phyloP scores from a whole-genome alignment of 176 grass and related monocot genomes.

The Paspalum vaginatum region DNA sequence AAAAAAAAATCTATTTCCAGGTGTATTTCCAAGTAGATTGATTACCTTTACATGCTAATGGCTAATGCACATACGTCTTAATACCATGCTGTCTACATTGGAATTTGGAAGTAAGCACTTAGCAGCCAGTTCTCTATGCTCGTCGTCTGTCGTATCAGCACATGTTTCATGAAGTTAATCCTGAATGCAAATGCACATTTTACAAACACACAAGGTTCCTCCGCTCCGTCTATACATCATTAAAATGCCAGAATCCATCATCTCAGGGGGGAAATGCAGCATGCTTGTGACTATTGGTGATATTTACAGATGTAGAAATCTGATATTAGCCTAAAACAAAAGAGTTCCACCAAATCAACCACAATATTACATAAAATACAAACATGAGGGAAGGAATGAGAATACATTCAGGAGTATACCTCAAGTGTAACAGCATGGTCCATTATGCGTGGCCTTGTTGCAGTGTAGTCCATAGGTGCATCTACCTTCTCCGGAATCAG shows the following conservation, averaged over 20 bases:
- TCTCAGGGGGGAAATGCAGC: not conserved
- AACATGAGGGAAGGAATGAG: not conserved
- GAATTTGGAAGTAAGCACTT: not conserved
- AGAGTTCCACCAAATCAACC: conserved; percentile 7
- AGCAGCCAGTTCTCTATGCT: conserved; percentile 7
- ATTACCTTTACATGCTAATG: not conserved
- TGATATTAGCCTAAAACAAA: conserved; percentile 15
- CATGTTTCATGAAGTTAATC: conserved; percentile 19
- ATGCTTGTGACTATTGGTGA: not conserved
- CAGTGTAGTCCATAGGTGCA: conserved; percentile 94
- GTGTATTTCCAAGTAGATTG: not conserved
- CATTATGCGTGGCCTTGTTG: conserved; percentile 63
- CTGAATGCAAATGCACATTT: not conserved
- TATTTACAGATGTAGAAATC: conserved; percentile 15
- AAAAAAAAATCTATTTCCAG: not conserved
- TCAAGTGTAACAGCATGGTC: conserved; percentile 95
- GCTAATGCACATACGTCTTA: not conserved
- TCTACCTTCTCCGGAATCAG: conserved; percentile 80
- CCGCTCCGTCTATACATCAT: not conserved
- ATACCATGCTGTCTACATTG: conserved; percentile 1
- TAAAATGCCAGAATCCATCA: not conserved
- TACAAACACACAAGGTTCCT: conserved; percentile 20
- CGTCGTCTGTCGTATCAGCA: not conserved
- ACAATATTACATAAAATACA: not conserved
- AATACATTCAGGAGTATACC: conserved; percentile 46